Evolutionary conservation across 306 rosid species (phyloP), one percentile per base, ranked within the genome.

Genomic region (Aeschynomene evenia): DNA sequence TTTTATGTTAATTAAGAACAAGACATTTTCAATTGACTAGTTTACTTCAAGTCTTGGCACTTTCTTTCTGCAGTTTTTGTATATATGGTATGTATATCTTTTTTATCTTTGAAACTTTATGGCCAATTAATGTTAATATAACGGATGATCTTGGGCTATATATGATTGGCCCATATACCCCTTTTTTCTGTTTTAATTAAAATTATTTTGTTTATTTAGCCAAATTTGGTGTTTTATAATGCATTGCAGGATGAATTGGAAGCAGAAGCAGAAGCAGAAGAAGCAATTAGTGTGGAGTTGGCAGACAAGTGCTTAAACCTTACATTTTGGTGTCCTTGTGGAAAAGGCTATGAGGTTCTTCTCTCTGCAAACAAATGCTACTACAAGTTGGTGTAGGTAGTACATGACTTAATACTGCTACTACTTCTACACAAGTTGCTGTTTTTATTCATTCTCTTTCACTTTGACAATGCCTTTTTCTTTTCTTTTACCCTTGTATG

Each of bases 311-410:
- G 85, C 31, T 1, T 84, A 21, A 55, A 77, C 36, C 62, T 88
- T 18, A 65, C 54, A 59, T 84, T 88, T 72, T 74, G 64, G 66
- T 88, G 95, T 22, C 85, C 87, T 6, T 88, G 95, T 72, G 83
- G 85, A 29, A 86, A 78, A 58, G 83, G 71, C 16, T 84, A 78
- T 36, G 83, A 86, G 73, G 73, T 88, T 42, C 84, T 88, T 31
- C 74, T 88, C 13, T 57, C 77, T 12, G 88, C 48, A 20, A 82
- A 73, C 26, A 78, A 68, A 0, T 86, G 87, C 9, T 88, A 82
- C 83, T 88, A 88, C 83, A 88, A 86, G 83, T 76, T 86, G 63
- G 64, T 83, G 15, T 78, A 78, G 58, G n/a, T n/a, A n/a, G n/a
- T n/a, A n/a, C n/a, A 57, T 19, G 68, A 64, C 36, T 64, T 76